Conservation (phyloP, 2,329 filamentous ascomycete genomes). For the Dryadomyces quercus-mongolicae region DNA sequence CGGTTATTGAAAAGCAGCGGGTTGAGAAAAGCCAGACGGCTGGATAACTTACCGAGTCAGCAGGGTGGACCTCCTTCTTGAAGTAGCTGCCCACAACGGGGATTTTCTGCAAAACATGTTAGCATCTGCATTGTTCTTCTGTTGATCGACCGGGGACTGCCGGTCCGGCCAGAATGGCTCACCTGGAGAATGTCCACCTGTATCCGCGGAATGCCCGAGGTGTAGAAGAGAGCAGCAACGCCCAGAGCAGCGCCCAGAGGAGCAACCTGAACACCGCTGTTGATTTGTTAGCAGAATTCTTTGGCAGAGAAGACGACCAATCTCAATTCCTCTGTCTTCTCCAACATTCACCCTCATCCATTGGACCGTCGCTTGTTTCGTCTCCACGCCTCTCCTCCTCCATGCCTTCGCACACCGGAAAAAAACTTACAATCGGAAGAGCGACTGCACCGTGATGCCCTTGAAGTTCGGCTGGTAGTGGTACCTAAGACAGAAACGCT, state of each 20-base stretch:
- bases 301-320: neutral
- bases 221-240: conserved; percentile 46
- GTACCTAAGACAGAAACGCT: conserved; percentile 32
- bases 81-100: conserved; percentile 40
- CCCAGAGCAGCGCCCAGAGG: conserved; percentile 46
- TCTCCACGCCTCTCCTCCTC: no score
- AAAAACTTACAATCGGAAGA: conserved; percentile 19
- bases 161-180: conserved; percentile 1
- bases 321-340: neutral
- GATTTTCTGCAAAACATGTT: conserved; percentile 31
- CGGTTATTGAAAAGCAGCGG: neutral
- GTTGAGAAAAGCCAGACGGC: neutral
- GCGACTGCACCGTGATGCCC: conserved; percentile 30
- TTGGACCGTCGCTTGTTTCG: no score
- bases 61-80: conserved; percentile 40
- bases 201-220: conserved; percentile 50
- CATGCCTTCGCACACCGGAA: no score
- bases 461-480: conserved; percentile 41
- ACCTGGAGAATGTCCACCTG: conserved; percentile 47
- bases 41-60: conserved; percentile 49
- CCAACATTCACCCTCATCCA: neutral
- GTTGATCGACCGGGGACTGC: neutral
- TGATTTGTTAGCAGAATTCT: conserved; percentile 16
- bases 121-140: no score
- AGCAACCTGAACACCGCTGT: conserved; percentile 41